Evolutionary conservation across 2,329 filamentous ascomycete species (phyloP), one percentile per base, ranked within the genome.

Genomic region (Colletotrichum sansevieriae): DNA sequence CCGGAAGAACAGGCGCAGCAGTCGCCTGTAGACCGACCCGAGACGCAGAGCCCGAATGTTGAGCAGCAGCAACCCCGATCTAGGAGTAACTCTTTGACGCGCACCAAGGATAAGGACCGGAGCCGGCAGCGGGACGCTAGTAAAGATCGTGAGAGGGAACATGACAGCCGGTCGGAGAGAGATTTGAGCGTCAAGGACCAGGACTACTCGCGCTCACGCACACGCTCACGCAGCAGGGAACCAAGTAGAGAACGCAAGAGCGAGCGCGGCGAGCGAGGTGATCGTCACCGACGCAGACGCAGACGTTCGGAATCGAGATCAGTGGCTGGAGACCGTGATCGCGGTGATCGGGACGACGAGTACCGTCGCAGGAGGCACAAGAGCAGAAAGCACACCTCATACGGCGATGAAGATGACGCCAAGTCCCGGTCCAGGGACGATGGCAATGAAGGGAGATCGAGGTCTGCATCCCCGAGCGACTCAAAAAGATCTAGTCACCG

Each of bases 391-490:
- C 76, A 80, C 70, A 72, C 74, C 51, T 75, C 83, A 65, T 73
- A 80, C 72, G 80, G 81, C 15, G 83, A 85, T 55, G 85, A 85
- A 18, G 82, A 83, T 57, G 82, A 86, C 51, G 74, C 76, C 57
- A 79, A 75, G 71, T 74, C 76, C 46, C 77, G 78, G 43, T 72
- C 79, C 49, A 71, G 72, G 52, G 46, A 73, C 70, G 78, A 78
- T 71, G 80, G 83, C 55, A 82, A 83, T 72, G 80, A 82, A 12
- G 85, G 89, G 55, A 85, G 86, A 58, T 89, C 90, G 0, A 85
- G 91, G 65, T 93, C 91, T 5, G 84, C 85, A 5, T 93, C 92
- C 2, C 87, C 86, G 1, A 87, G 88, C 12, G 84, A 85, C 10
- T 84, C 84, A 43, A 88, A 85, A 71, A 80, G 85, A 62, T 85